Percentiles rank a stretch among this genome's conserved stretches.
Evolutionary conservation across 768 basidiomycete genomes (phyloP).

Genomic region (Leccinum aurantiacum): DNA sequence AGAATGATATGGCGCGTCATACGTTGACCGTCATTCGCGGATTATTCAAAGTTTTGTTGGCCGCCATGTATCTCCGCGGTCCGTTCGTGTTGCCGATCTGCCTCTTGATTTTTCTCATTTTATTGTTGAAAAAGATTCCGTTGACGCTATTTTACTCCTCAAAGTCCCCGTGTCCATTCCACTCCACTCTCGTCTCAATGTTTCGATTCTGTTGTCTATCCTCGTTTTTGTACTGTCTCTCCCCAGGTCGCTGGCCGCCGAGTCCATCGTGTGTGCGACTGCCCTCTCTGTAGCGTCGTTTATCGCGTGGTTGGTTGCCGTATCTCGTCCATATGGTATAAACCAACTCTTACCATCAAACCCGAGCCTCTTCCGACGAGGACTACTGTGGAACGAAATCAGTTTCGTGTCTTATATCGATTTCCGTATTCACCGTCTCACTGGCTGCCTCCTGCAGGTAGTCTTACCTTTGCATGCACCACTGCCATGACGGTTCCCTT

Average conservation of each 20-base stretch:
- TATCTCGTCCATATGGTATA: conserved; percentile 50
- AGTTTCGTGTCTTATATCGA: conserved; percentile 42
- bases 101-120: conserved; percentile 12
- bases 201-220: conserved; percentile 44
- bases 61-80: conserved; percentile 70
- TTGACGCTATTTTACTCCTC: conserved; percentile 50
- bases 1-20: conserved; percentile 43
- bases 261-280: conserved; percentile 53
- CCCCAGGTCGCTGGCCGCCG: conserved; percentile 54
- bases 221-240: conserved; percentile 52
- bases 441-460: conserved; percentile 38
- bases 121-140: conserved; percentile 44
- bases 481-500: conserved; percentile 65
- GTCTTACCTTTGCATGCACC: conserved; percentile 62
- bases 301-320: conserved; percentile 56
- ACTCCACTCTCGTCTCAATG: conserved; percentile 37
- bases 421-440: conserved; percentile 6
- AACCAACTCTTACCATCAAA: conserved; percentile 40
- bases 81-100: conserved; percentile 28
- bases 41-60: conserved; percentile 48
- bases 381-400: conserved; percentile 61
- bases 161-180: conserved; percentile 37
- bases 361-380: conserved; percentile 40
- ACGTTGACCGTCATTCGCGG: conserved; percentile 46
- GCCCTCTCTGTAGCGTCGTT: conserved; percentile 61